Conservation (phyloP, 2,329 filamentous ascomycete genomes). For the Neonectria sp. region DNA sequence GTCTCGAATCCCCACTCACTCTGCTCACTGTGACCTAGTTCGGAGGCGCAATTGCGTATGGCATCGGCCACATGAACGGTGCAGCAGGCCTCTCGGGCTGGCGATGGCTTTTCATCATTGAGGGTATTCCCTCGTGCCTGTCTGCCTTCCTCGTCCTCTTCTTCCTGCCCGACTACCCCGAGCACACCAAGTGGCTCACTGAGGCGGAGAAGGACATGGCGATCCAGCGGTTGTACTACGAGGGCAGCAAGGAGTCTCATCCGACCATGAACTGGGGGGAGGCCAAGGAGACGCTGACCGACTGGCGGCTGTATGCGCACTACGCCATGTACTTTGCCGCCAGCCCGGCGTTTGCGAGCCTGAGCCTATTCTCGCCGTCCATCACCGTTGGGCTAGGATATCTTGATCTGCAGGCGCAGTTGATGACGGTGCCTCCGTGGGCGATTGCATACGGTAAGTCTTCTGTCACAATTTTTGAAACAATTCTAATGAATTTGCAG, state of each 20-base stretch:
- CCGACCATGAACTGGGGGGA: slow-evolving; percentile 76
- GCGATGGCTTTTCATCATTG: slow-evolving; percentile 77
- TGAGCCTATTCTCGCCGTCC: slow-evolving; percentile 74
- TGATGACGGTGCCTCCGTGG: slow-evolving; percentile 78
- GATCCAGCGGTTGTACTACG: slow-evolving; percentile 58
- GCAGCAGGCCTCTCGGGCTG: slow-evolving; percentile 74
- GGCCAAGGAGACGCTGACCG: slow-evolving; percentile 77
- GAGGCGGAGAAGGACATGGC: slow-evolving; percentile 72
- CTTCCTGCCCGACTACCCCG: slow-evolving; percentile 78
- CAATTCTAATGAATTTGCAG: slow-evolving; percentile 42
- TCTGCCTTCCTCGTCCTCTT: slow-evolving; percentile 75
- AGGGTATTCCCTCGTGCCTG: slow-evolving; percentile 76
- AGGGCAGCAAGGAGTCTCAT: slow-evolving; percentile 71
- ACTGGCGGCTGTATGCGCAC: slow-evolving; percentile 77
- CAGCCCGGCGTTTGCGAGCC: slow-evolving; percentile 69
- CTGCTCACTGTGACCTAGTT: slow-evolving; percentile 56
- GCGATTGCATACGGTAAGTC: slow-evolving; percentile 69
- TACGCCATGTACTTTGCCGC: slow-evolving; percentile 70
- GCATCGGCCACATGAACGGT: slow-evolving; percentile 79
- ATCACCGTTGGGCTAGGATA: slow-evolving; percentile 71
- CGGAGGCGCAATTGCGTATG: slow-evolving; percentile 81
- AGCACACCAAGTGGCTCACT: slow-evolving; percentile 74
- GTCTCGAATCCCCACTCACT: not conserved
- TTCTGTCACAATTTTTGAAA: too few species aligned
- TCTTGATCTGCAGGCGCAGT: slow-evolving; percentile 68